Evolutionary conservation across 352 stramenopile genomes (phyloP), one percentile per base, ranked within the genome.

Genomic region (Globisporangium nagaii): DNA sequence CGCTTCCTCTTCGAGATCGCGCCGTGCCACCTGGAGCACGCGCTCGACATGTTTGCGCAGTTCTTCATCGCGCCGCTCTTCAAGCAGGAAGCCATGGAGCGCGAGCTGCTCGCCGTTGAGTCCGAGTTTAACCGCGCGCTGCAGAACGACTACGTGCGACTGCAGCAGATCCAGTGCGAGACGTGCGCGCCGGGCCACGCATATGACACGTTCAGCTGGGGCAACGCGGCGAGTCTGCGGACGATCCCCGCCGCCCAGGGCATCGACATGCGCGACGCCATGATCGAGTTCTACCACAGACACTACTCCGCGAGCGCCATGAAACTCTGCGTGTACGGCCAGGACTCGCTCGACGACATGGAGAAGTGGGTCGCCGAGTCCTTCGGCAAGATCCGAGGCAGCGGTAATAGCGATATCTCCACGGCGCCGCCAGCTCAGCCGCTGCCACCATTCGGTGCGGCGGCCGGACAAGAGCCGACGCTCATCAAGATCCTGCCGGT

Each of bases 61-160:
- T 96, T 96, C 54, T 98, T 98, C 70, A 79, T 97, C 41, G 66
- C 68, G 2, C 92, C 92, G 19, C 59, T 96, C 27, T 75, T 96
- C 54, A 69, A 70, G 50, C 53, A 44, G n/a, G 82, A 96, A 31
- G 80, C 73, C 17, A 84, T 88, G 63, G 76, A 80, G 28, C 69
- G 87, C 12, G 88, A 96, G 63, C 61, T 96, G 27, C 64, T 67
- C 17, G 76, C 78, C 0, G 70, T 96, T n/a, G 87, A 96, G 41
- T 90, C 80, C 12, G 88, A 96, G 63, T 96, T 96, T 56, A 69
- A 76, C 37, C 71, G 84, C 4, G 70, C 77, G 32, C 59, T 57
- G n/a, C 70, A 85, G 48, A 86, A 83, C 37, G 81, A 90, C 55
- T 62, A 66, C 11, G 73, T 85, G 31, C 68, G 60, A 19, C 44